Evolutionary conservation across 805 yeast species (phyloP), one percentile per base, ranked within the genome.

Genomic region (Jamesozyma jinghongensis): DNA sequence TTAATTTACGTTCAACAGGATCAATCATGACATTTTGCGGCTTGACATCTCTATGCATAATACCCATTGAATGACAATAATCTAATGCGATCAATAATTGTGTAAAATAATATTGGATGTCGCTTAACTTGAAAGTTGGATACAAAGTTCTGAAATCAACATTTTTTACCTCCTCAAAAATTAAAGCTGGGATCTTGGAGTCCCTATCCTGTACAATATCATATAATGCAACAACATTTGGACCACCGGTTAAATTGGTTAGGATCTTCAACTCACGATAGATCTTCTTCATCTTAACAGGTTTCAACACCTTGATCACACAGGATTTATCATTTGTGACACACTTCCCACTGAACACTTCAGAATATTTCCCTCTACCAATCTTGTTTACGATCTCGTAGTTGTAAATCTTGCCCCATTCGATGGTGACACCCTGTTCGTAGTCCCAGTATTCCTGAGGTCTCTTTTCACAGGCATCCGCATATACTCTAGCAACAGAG

Each of bases 1-100:
- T 73, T 54, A 87, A 65, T 32, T 68, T 66, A 49, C 71, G 73
- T 39, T 63, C 56, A 35, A 69, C 65, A 46, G 86, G 95, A 63
- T 87, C 95, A 51, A 86, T 86, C 95, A 86, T 86, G 34, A 86
- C 85, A 56, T 86, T 86, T 61, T 86, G 95, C 10, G 95, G 95
- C 59, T 86, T 86, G 38, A 86, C 95, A 63, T 86, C 96, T 59
- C 96, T 71, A 63, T 86, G 96, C 81, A 86, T 86, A 49, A 88
- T 85, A 29, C 97, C 97, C 81, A 83, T 83, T 5, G 94, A 82
- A 66, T 88, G 97, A 40, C 85, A 81, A 62, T 74, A 87, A 65
- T 88, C 94, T 48, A 88, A 70, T 0, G 96, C 96, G 42, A 69
- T 73, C 53, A 88, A 70, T 49, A 88, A 68, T 64, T 87, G 92